Evolutionary conservation across 768 basidiomycete species (phyloP).

Genomic region (Tulasnella sp.): DNA sequence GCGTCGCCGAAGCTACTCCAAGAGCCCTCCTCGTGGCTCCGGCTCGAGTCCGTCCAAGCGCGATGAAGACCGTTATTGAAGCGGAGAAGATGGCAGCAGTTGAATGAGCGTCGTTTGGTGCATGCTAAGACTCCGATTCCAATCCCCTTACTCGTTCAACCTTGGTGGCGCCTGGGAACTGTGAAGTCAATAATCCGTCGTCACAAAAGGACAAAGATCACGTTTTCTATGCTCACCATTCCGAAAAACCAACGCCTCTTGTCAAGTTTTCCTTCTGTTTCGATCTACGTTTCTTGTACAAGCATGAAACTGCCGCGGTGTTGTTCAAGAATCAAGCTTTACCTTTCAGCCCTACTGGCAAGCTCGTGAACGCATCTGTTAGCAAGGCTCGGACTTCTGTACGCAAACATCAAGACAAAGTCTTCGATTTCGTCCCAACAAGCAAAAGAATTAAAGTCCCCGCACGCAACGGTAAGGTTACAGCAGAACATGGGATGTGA

Average conservation of each 20-base stretch:
- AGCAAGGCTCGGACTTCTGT: no score
- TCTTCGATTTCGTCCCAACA: no score
- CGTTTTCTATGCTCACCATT: background rate
- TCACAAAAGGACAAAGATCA: no score
- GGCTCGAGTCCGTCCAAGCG: constrained; percentile 45
- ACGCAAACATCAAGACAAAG: no score
- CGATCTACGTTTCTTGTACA: constrained; percentile 2
- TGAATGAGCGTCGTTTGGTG: background rate
- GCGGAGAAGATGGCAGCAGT: background rate
- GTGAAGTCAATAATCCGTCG: constrained; percentile 4
- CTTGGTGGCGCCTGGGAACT: constrained; percentile 12
- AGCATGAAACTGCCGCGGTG: background rate
- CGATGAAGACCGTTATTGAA: background rate
- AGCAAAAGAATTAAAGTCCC: no score
- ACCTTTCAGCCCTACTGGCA: no score
- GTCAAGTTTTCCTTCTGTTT: constrained; percentile 5
- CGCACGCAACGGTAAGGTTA: no score
- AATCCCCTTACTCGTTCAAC: background rate
- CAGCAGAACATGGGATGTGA: no score
- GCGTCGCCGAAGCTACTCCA: constrained; percentile 59
- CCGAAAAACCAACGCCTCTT: background rate
- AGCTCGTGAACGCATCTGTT: no score
- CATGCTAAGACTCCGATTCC: background rate
- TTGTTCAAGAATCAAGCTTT: no score
- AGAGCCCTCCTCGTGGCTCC: constrained; percentile 60